Base-by-base conservation (phyloP, 1,284 basidiomycete species). In the Thecaphora frezii region DNA sequence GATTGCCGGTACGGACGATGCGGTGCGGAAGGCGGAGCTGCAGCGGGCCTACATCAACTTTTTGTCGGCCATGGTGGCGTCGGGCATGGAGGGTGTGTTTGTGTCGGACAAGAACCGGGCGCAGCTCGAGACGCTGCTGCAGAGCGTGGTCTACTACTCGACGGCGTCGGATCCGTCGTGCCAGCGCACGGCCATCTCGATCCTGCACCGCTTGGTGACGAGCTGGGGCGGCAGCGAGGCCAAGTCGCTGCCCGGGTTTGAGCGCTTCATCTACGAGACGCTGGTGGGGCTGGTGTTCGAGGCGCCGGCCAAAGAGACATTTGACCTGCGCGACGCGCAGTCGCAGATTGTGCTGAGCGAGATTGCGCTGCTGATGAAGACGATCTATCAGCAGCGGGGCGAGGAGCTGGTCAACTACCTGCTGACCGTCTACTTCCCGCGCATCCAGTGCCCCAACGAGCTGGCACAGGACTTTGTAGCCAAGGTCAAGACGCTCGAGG, bases 41-140 rank as follows among this genome's bases (percentile, higher is more conserved):
- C 93, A 92, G 78, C 89, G 89, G 58, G 89, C 91, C 9, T 98
- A 97, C 78, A 86, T 98, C 55, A 83, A 83, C 14, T 85, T 98
- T 60, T 83, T 98, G 59, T 90, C 88, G 56, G 87, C 85, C 61
- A 85, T 97, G 66, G 88, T 97, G 82, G 84, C 85, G 46, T 59
- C 59, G 1, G 88, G 88, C 68, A 82, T 97, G 56, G 87, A 92
- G 59, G 85, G 85, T 10, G 86, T 97, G 13, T 91, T 98, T 78
- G 87, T 89, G 24, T 93, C 91, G 43, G 86, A 88, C 73, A 86
- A 89, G 46, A 98, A 98, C 82, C 88, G 88, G 61, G 83, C 85
- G 21, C 84, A 87, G 56, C 86, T 98, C 54, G 88, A 89, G 66
- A 88, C 83, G 50, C 85, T 98, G 80, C 85, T 91, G 41, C 85